Evolutionary conservation across 257 asterid species (phyloP), one percentile per base, ranked within the genome.

Genomic region (Gentiana straminea): DNA sequence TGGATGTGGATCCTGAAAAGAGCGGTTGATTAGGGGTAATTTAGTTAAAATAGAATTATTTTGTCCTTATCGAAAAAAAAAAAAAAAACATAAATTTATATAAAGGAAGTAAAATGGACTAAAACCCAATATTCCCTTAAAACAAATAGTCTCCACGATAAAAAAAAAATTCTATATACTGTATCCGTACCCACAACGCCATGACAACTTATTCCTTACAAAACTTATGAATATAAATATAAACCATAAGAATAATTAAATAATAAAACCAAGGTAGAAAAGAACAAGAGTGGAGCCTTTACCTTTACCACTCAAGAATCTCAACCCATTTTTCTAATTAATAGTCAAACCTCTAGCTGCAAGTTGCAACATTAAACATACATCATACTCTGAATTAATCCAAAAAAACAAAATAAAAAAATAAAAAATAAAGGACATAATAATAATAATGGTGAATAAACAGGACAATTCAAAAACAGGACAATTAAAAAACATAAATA

Each of bases 271-370:
- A 70, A 24, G 24, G 63, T n/a, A 47, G 39, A 15, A 62, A 58
- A 60, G 49, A 60, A 11, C 43, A 5, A 44, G 64, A 66, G 39
- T 13, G 48, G 35, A 53, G 64, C 61, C 62, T 65, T 68, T 24
- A 24, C 24, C 24, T 24, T 24, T 24, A 62, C 68, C 65, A 67
- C 68, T 62, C 73, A 70, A 75, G 69, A 66, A 66, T 66, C 71
- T 66, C 49, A 33, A 51, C 33, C 33, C 3, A 4, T 52, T 33
- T 44, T 5, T 7, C 7, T 41, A 41, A 39, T 5, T 41, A 7
- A 41, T 41, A 41, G 46, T 56, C 33, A 35, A 13, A 36, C 49
- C 7, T 33, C 9, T 57, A 46, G 13, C 54, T 44, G 52, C 38
- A 55, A 32, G 35, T 51, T 47, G 35, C 57, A 8, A 15, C 46